Evolutionary conservation across 192 early-diverging fungal genomes (phyloP), one percentile per base, ranked within the genome.

Genomic region (Coemansia sp.): DNA sequence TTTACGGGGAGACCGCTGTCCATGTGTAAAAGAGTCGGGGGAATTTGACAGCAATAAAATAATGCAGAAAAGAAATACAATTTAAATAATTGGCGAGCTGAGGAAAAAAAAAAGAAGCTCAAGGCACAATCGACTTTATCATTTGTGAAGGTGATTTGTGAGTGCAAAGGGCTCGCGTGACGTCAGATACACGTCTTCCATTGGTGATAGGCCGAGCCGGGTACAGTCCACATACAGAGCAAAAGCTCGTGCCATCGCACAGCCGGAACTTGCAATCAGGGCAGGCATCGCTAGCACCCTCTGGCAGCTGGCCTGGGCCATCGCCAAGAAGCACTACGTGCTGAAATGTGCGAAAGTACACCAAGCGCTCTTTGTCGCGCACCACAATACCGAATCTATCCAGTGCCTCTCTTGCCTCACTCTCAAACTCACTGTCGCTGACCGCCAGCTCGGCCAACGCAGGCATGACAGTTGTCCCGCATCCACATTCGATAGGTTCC

Each of bases 401-500:
- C 57, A 73, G 63, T 1, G 86, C 84, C 26, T 63, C 60, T 1
- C 65, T 51, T 45, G 75, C 68, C 33, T 71, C 71, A 1, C 7
- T 18, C 39, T 58, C 57, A 33, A 88, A 62, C 38, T 56, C 37
- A 0, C 28, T 57, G 37, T 69, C 59, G 2, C 65, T n/a, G 9
- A 74, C 34, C 50, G 68, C 59, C 24, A 42, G 72, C 39, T 65
- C 70, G 35, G 87, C 81, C 36, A 85, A 20, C 50, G 79, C 71
- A 0, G 86, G 85, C 45, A 91, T 50, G 11, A 83, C 70, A 0
- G 87, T 85, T 1, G 86, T 88, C 0, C 88, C 88, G 5, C 77
- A 65, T 10, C 89, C 89, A 14, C 79, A 78, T 55, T 90, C 89
- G 60, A 89, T 86, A 0, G 89, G 88, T 26, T 87, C 87, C 71